Base-by-base conservation (phyloP, 108 stramenopile species). In the Aureococcus anophagefferens region DNA sequence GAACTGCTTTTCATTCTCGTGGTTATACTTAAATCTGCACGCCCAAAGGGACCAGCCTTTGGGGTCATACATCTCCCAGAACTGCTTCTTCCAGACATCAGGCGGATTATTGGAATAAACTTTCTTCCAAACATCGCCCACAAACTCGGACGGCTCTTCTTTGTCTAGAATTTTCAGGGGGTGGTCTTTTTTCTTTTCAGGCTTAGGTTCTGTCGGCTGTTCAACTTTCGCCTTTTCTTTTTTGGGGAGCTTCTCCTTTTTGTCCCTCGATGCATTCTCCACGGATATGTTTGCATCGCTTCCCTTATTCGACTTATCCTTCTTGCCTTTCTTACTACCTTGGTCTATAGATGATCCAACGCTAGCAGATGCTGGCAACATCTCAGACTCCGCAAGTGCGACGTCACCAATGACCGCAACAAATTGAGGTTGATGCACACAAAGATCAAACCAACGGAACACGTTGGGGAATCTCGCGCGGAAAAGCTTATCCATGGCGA, bases 381-480 rank as follows among this genome's bases (percentile, higher is more conserved):
- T 68, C 74, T 89, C 90, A 51, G 82, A 86, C 76, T 88, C 79
- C 77, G 81, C 84, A 35, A 93, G 72, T 46, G 76, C 80, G 37
- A 92, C 90, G 29, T 87, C 81, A 21, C 95, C 95, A 21, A 92
- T 69, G 33, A 94, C 91, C 25, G 90, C 76, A 46, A 66, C 62
- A 79, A 96, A 93, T 72, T 93, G 81, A 21, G 88, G 86, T 79
- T 90, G 88, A 76, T 89, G 81, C 45, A 91, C 90, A 64, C 88
- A 89, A 32, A 80, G 87, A 35, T 46, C 67, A 79, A 96, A 96
- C 93, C 93, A 96, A 64, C 86, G 77, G 21, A 80, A 59, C 30
- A 93, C 91, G 67, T 81, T 80, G 16, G 71, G 77, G 80, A 83
- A 94, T 25, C 76, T 80, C 62, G 83, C 80, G 67, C 90, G 80